A percentile compares a stretch with the other conserved stretches of the same genome.
These are phyloP conservation scores for Rosa lucieae DNA, from an alignment of 306 rosid genomes.

Conservation along the genomic window DNA sequence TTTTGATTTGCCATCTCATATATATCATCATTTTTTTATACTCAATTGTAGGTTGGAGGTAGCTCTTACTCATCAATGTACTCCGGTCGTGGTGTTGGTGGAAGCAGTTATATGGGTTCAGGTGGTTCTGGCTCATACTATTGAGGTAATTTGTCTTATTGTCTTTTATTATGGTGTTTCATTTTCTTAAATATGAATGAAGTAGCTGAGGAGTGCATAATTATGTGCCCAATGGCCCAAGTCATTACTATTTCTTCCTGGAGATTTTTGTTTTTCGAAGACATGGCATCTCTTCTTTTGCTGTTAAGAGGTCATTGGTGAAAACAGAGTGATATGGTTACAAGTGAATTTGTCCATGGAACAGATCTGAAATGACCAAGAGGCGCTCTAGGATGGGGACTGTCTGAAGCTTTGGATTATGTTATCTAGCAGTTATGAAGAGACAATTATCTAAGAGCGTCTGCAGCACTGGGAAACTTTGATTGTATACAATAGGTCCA, in stretches of 20 bases:
- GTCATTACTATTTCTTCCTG: constrained; percentile 23
- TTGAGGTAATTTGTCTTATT: constrained; percentile 53
- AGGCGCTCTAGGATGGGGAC: constrained; percentile 71
- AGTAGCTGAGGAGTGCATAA: background rate
- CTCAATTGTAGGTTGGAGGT: constrained; percentile 63
- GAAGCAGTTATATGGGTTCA: constrained; percentile 76
- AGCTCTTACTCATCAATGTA: constrained; percentile 76
- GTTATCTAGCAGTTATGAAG: constrained; percentile 53
- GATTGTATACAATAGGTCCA: constrained; percentile 27
- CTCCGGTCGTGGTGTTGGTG: constrained; percentile 68
- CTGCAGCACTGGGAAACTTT: constrained; percentile 18
- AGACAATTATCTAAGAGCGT: constrained; percentile 42
- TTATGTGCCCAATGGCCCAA: background rate
- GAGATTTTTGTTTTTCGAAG: constrained; percentile 34
- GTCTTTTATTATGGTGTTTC: background rate
- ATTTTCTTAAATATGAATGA: background rate
- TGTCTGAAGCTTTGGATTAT: constrained; percentile 47
- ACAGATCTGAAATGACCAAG: constrained; percentile 67
- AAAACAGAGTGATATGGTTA: constrained; percentile 58
- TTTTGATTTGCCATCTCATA: background rate
- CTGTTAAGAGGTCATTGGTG: constrained; percentile 45
- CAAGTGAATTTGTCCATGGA: constrained; percentile 72
- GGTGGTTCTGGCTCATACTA: constrained; percentile 87
- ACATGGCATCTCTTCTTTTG: constrained; percentile 45
- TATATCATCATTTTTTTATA: constrained; percentile 7